These are phyloP conservation scores for Monascus ruber DNA, from an alignment of 2,329 filamentous ascomycete genomes.

Conservation along the genomic window DNA sequence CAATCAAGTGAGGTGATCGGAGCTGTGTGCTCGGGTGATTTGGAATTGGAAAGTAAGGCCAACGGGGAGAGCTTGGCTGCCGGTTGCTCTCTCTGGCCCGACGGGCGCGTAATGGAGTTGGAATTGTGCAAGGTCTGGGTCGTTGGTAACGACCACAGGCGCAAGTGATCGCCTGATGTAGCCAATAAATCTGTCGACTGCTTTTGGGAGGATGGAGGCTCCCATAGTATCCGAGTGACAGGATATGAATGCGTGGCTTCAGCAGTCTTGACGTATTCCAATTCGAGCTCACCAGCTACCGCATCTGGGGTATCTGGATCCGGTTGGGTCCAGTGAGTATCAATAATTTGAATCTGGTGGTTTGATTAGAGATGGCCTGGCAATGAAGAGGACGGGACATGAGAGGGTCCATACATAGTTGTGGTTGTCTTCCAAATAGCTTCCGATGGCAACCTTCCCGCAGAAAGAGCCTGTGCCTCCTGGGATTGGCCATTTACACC, in stretches of 20 bases:
- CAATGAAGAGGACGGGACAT: background rate
- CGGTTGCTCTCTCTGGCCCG: conserved; percentile 49
- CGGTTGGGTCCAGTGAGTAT: conserved; percentile 66
- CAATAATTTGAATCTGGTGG: conserved; percentile 84
- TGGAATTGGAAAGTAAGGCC: conserved; percentile 89
- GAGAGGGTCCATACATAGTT: conserved; percentile 62
- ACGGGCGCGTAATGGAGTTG: conserved; percentile 59
- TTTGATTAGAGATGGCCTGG: conserved; percentile 10
- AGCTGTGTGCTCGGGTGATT: conserved; percentile 95
- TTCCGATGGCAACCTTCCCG: conserved; percentile 88
- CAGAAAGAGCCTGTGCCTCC: conserved; percentile 50
- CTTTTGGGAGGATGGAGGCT: conserved; percentile 88
- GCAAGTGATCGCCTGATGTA: conserved; percentile 86
- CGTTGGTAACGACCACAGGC: conserved; percentile 79
- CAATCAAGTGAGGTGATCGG: conserved; percentile 93
- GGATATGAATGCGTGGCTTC: conserved; percentile 98
- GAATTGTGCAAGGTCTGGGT: conserved; percentile 48
- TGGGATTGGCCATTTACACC: conserved; percentile 94
- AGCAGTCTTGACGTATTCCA: conserved; percentile 87
- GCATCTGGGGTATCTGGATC: conserved; percentile 59
- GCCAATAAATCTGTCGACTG: conserved; percentile 89
- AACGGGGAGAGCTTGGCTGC: conserved; percentile 81
- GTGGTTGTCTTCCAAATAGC: conserved; percentile 94
- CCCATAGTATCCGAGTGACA: conserved; percentile 89
- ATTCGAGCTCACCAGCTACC: conserved; percentile 47